phyloP scores from a whole-genome alignment of 2,329 filamentous ascomycete species.

The Pseudogymnoascus sp. region DNA sequence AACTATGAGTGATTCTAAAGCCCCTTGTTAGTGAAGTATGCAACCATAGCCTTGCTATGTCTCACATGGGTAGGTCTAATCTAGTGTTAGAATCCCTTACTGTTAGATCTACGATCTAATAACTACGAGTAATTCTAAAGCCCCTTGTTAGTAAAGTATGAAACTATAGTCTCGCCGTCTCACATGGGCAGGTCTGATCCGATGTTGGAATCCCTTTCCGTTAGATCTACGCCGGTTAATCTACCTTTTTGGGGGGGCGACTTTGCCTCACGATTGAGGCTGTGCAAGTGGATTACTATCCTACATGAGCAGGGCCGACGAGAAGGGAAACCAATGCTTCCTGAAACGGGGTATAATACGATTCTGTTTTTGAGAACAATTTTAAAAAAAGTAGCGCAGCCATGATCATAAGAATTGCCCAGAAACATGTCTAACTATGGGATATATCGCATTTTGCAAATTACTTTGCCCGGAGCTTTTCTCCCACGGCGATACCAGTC shows the following conservation, averaged over 20 bases:
- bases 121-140: background rate
- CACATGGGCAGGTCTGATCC: too few relatives aligned
- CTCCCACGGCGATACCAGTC: background rate
- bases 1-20: background rate
- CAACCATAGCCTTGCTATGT: too few relatives aligned
- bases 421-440: background rate
- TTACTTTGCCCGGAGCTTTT: background rate
- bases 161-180: too few relatives aligned
- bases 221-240: too few relatives aligned
- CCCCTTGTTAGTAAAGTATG: too few relatives aligned
- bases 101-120: too few relatives aligned
- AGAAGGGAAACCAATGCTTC: background rate
- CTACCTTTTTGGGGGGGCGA: too few relatives aligned
- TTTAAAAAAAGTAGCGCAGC: background rate
- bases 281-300: background rate
- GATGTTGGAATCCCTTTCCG: too few relatives aligned
- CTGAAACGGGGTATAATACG: background rate
- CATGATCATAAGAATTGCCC: background rate
- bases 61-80: too few relatives aligned
- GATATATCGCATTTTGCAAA: background rate
- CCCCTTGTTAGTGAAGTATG: too few relatives aligned
- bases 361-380: background rate
- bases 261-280: background rate
- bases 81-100: too few relatives aligned
- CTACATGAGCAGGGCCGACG: background rate